These are phyloP conservation scores for Podila epicladia DNA, from an alignment of 192 early-diverging fungal genomes.

Conservation along the genomic window DNA sequence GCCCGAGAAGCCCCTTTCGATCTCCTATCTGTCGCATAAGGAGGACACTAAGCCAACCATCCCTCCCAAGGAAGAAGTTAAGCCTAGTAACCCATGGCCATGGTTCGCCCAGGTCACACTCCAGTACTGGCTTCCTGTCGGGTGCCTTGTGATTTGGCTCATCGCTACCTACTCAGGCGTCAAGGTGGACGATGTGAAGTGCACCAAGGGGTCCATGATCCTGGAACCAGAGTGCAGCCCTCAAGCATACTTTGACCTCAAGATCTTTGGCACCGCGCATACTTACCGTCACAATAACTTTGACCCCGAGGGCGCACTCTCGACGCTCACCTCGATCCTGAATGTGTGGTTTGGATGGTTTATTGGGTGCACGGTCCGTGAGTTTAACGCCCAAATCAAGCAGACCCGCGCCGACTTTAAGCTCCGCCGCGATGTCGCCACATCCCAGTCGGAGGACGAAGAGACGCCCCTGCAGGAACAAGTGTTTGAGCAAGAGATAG, in stretches of 20 bases:
- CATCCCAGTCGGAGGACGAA: neutral
- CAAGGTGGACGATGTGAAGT: slow-evolving; percentile 19
- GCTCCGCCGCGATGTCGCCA: slow-evolving; percentile 10
- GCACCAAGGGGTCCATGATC: slow-evolving; percentile 26
- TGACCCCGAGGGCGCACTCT: slow-evolving; percentile 66
- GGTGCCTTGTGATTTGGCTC: slow-evolving; percentile 30
- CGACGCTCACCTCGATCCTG: slow-evolving; percentile 59
- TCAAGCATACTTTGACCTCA: slow-evolving; percentile 57
- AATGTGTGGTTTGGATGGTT: slow-evolving; percentile 60
- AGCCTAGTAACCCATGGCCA: slow-evolving; percentile 11
- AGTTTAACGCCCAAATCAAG: slow-evolving; percentile 40
- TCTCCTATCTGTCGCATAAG: slow-evolving; percentile 7
- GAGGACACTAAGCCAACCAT: neutral
- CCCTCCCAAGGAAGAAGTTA: neutral
- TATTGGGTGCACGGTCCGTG: slow-evolving; percentile 47
- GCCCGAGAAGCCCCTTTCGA: slow-evolving; percentile 24
- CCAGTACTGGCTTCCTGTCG: slow-evolving; percentile 25
- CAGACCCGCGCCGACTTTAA: slow-evolving; percentile 22
- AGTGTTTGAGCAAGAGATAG: slow-evolving; percentile 27
- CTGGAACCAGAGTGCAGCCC: slow-evolving; percentile 57
- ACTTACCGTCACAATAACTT: slow-evolving; percentile 50
- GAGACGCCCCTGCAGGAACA: slow-evolving; percentile 7
- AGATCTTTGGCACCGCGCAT: slow-evolving; percentile 54
- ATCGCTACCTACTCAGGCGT: slow-evolving; percentile 38
- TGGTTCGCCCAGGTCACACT: slow-evolving; percentile 38